Conservation (phyloP, 352 stramenopile genomes). For the Phytophthora rubi region DNA sequence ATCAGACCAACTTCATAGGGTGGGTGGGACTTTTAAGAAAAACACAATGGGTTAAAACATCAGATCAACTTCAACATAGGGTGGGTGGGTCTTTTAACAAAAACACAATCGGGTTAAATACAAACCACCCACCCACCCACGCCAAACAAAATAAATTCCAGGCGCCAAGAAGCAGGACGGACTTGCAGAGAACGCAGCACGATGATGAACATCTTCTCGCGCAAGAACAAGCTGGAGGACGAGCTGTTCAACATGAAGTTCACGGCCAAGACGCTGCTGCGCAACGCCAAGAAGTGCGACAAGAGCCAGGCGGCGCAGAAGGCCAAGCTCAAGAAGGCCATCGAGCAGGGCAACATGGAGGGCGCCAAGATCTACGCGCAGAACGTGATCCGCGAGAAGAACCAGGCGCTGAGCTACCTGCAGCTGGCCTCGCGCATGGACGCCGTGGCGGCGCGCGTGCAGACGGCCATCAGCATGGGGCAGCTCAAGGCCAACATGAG, state of each 20-base stretch:
- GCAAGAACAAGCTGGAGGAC: conserved; percentile 87
- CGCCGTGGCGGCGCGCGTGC: conserved; percentile 94
- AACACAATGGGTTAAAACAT: too few species aligned
- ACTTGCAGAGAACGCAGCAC: not conserved
- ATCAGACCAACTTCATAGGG: not conserved
- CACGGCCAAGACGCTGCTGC: conserved; percentile 89
- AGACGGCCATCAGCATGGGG: conserved; percentile 97
- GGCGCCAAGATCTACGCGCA: conserved; percentile 98
- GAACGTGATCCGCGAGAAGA: conserved; percentile 89
- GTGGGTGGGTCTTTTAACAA: too few species aligned
- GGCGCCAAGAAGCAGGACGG: too few species aligned
- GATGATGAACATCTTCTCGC: conserved; percentile 86
- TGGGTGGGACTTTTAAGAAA: too few species aligned
- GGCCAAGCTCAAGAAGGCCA: conserved; percentile 97
- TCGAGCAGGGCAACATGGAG: conserved; percentile 97
- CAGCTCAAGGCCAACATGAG: conserved; percentile 96
- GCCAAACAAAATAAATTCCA: too few species aligned
- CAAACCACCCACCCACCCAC: too few species aligned
- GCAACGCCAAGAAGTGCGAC: conserved; percentile 97
- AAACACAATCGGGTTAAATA: too few species aligned
- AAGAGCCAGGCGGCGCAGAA: conserved; percentile 97
- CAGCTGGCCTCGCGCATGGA: conserved; percentile 96
- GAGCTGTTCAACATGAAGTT: conserved; percentile 93
- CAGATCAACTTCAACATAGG: too few species aligned
- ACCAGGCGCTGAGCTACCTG: conserved; percentile 95